A percentile compares a stretch with the other conserved stretches of the same genome.
These are phyloP conservation scores for Metschnikowia dekortorum DNA, from an alignment of 805 yeast genomes.

Conservation along the genomic window DNA sequence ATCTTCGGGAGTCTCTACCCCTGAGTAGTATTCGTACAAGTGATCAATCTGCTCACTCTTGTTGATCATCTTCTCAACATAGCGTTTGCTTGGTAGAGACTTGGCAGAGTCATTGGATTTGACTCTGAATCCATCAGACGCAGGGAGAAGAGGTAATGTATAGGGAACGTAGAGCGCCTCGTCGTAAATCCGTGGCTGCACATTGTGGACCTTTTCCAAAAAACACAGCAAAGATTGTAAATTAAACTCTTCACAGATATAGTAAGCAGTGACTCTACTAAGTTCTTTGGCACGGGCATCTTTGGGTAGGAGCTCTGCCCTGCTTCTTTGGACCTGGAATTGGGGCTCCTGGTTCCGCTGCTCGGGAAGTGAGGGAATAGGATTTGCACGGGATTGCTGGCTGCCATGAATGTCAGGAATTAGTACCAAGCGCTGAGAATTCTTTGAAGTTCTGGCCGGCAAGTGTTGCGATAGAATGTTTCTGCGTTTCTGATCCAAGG, in stretches of 20 bases:
- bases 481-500: conserved; percentile 20
- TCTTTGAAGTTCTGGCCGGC: conserved; percentile 77
- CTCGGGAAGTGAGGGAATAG: conserved; percentile 9
- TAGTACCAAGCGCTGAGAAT: conserved; percentile 78
- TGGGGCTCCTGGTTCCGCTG: conserved; percentile 17
- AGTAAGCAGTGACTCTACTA: conserved; percentile 87
- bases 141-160: conserved; percentile 80
- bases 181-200: conserved; percentile 82
- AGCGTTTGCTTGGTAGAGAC: conserved; percentile 37
- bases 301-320: conserved; percentile 56
- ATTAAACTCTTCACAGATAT: conserved; percentile 79
- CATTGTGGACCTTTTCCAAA: conserved; percentile 67
- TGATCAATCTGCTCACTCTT: conserved; percentile 84
- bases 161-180: conserved; percentile 93
- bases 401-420: conserved; percentile 60
- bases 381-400: conserved; percentile 8
- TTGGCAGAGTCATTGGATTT: conserved; percentile 59
- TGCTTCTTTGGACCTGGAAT: conserved; percentile 34
- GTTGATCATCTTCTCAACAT: conserved; percentile 76
- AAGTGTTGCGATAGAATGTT: conserved; percentile 46
- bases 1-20: conserved; percentile 62
- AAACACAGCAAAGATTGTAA: conserved; percentile 60
- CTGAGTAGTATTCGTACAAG: conserved; percentile 86
- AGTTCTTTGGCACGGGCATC: conserved; percentile 59
- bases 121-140: conserved; percentile 71